Conservation (phyloP, 1,284 basidiomycete species). For the Leccinum pachyderme region DNA sequence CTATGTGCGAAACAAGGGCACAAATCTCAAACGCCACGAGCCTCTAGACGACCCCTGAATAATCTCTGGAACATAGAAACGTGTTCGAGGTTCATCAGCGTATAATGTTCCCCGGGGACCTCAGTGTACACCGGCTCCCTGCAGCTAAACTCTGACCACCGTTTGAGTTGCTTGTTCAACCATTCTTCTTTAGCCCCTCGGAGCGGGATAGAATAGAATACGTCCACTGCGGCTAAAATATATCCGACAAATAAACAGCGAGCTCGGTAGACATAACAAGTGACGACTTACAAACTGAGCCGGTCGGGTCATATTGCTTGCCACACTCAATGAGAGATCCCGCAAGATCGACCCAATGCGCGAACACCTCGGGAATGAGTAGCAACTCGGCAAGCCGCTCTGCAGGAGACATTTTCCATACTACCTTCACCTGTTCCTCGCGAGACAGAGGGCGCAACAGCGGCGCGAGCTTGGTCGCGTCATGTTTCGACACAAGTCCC, state of each 20-base stretch:
- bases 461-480: slow-evolving; percentile 17
- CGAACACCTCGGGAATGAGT: slow-evolving; percentile 20
- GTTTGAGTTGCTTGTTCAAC: slow-evolving; percentile 22
- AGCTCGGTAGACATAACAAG: background rate
- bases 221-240: slow-evolving; percentile 15
- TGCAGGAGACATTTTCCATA: slow-evolving; percentile 24
- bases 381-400: slow-evolving; percentile 25
- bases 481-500: slow-evolving; percentile 20
- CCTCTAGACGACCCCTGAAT: slow-evolving; percentile 30
- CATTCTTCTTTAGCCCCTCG: slow-evolving; percentile 23
- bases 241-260: background rate
- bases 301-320: slow-evolving; percentile 18
- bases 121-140: slow-evolving; percentile 22
- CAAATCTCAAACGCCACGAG: background rate
- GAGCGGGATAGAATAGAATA: slow-evolving; percentile 28
- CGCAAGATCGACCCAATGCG: slow-evolving; percentile 28
- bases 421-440: slow-evolving; percentile 19
- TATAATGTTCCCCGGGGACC: slow-evolving; percentile 34
- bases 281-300: slow-evolving; percentile 19
- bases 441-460: slow-evolving; percentile 13
- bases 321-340: slow-evolving; percentile 31
- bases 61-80: slow-evolving; percentile 35
- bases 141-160: slow-evolving; percentile 23
- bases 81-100: slow-evolving; percentile 36
- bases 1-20: background rate